A percentile compares a stretch with the other conserved stretches of the same genome.
Evolutionary conservation across 768 basidiomycete species (phyloP).

Genomic region (Termitomyces eurrhizus): DNA sequence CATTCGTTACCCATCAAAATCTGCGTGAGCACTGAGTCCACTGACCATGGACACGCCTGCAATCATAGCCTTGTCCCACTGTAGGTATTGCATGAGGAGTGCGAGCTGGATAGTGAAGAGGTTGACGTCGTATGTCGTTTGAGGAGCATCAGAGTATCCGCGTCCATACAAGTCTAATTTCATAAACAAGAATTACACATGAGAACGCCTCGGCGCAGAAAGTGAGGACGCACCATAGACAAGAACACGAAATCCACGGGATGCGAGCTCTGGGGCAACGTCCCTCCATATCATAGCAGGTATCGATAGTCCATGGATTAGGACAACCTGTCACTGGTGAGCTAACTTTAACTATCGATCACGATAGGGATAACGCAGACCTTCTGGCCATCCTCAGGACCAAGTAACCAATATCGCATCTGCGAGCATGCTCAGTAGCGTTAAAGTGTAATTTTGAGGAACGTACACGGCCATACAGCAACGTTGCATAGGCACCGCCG

Average conservation of each 20-base stretch:
- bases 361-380: slow-evolving; percentile 31
- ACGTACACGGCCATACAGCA: slow-evolving; percentile 61
- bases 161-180: slow-evolving; percentile 73
- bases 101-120: slow-evolving; percentile 79
- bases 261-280: slow-evolving; percentile 60
- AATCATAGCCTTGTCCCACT: slow-evolving; percentile 63
- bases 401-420: slow-evolving; percentile 77
- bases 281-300: slow-evolving; percentile 78
- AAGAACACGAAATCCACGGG: slow-evolving; percentile 66
- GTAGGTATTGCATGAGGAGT: slow-evolving; percentile 73
- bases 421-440: slow-evolving; percentile 20
- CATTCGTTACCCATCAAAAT: slow-evolving; percentile 1
- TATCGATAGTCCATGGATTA: slow-evolving; percentile 76
- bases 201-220: not conserved
- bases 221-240: slow-evolving; percentile 52
- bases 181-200: not conserved
- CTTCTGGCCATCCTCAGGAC: slow-evolving; percentile 64
- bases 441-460: not conserved
- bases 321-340: slow-evolving; percentile 47
- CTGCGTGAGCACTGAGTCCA: slow-evolving; percentile 1
- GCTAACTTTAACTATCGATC: not conserved
- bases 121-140: slow-evolving; percentile 57
- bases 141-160: slow-evolving; percentile 80
- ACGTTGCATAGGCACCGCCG: slow-evolving; percentile 57
- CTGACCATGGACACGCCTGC: slow-evolving; percentile 76